phyloP scores from a whole-genome alignment of 805 yeast species.

The Saccharomyces paradoxus region DNA sequence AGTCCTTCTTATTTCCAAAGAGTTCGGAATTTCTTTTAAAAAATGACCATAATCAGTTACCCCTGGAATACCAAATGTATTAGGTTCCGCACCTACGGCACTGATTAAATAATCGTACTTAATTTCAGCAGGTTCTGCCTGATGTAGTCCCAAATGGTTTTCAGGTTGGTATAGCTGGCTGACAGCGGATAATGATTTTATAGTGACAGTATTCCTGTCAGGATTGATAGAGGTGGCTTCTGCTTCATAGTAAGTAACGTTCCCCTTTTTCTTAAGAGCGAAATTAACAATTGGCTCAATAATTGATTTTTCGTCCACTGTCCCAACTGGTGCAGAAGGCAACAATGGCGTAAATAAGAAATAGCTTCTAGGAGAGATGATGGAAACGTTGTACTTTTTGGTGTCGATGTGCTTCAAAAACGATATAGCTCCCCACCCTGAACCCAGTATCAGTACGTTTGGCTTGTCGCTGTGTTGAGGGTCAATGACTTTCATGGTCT shows the following conservation, averaged over 20 bases:
- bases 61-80: conserved; percentile 91
- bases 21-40: conserved; percentile 83
- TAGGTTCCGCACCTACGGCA: conserved; percentile 91
- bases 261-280: conserved; percentile 71
- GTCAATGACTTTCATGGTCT: conserved; percentile 33
- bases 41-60: conserved; percentile 76
- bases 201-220: conserved; percentile 54
- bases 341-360: conserved; percentile 87
- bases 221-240: conserved; percentile 83
- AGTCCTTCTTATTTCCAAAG: conserved; percentile 69
- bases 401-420: conserved; percentile 79
- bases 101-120: conserved; percentile 78
- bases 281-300: conserved; percentile 89
- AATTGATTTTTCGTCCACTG: conserved; percentile 81
- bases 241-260: conserved; percentile 79
- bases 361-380: conserved; percentile 88
- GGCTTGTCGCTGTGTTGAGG: conserved; percentile 29
- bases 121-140: conserved; percentile 37
- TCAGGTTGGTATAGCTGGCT: conserved; percentile 26
- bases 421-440: conserved; percentile 94
- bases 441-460: conserved; percentile 59
- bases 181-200: conserved; percentile 38
- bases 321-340: conserved; percentile 91
- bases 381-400: conserved; percentile 76
- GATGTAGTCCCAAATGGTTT: conserved; percentile 31